Conservation (phyloP, 176 grass and related monocot species). For the barley (Hordeum vulgare) region MorexV3_pseudomolecules_assembly NC_058524.1:112561696-112562195, state of each 20-base stretch:
- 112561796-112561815: neutral
- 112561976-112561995: constrained; percentile 89
- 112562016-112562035: constrained; percentile 86
- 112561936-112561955: constrained; percentile 98
- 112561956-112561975: constrained; percentile 96
- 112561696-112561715: constrained; percentile 82
- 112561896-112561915: constrained; percentile 5
- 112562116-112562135: constrained; percentile 72
- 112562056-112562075: constrained; percentile 6
- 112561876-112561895: constrained; percentile 9
- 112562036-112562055: constrained; percentile 7
- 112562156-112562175: constrained; percentile 80
- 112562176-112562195: constrained; percentile 71
- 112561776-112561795: neutral
- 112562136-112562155: constrained; percentile 74
- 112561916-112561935: constrained; percentile 1
- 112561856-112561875: neutral
- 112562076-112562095: neutral
- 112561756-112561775: neutral
- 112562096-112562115: constrained; percentile 75
- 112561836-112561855: neutral
- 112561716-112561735: constrained; percentile 44
- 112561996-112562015: constrained; percentile 95
- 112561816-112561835: neutral
- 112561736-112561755: constrained; percentile 2